Evolutionary conservation across 2,329 filamentous ascomycete genomes (phyloP), one percentile per base, ranked within the genome.

Genomic region (Calonectria henricotiae): DNA sequence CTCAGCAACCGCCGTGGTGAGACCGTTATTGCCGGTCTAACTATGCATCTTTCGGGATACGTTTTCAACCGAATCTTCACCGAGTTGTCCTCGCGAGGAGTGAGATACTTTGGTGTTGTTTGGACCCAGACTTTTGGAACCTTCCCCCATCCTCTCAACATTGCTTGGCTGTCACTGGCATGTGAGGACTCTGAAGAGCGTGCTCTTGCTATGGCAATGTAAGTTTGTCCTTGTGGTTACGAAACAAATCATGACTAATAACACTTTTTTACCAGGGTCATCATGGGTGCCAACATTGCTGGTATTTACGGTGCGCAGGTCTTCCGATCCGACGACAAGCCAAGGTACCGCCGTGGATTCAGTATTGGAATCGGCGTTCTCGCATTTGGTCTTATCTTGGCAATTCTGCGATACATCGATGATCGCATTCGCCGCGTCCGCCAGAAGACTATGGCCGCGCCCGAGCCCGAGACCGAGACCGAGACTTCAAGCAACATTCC

Each of bases 301-400:
- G 89, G 88, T 25, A 90, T 91, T 62, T 89, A 89, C 65, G 89
- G 89, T 4, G 88, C 88, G 0, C 89, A 91, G 76, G 87, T 91
- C 70, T 91, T 90, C 83, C 86, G 86, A 25, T 72, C 79, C 0
- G 86, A 89, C 63, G 87, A 89, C 73, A 79, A 78, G 51, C 87
- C 88, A 0, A 80, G 82, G 1, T 89, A 89, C 76, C 83, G 85
- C 3, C 83, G 86, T 17, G 87, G 83, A 1, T 90, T 89, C 75
- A 83, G 79, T 25, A 79, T 87, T 68, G 81, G 81, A 47, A 85
- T 85, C 32, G 83, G 79, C 4, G 80, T 88, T 0, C 80, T 88
- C 5, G 74, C 82, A 0, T 72, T 86, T n/a, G 86, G 84, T 13
- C 71, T 87, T 1, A 11, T 75, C 0, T 74, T 88, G 3, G 84